Evolutionary conservation across 208 protist species (phyloP).

Genomic region (Acanthamoeba lenticulata): DNA sequence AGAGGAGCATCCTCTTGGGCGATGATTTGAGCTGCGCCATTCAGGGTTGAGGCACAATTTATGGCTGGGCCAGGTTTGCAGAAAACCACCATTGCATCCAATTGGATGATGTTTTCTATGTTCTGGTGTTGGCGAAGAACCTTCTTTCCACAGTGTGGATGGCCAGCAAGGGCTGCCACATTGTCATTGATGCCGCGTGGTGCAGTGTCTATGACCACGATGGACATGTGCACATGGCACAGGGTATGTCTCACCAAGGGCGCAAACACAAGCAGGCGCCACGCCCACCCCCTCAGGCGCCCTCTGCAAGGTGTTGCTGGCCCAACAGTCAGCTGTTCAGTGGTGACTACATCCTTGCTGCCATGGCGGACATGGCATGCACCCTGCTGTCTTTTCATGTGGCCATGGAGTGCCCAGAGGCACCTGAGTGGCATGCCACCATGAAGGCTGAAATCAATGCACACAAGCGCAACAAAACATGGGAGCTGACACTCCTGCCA

Average conservation of each 20-base stretch:
- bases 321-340: too few species aligned
- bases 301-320: too few species aligned
- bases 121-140: neutral
- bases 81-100: neutral
- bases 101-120: neutral
- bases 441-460: too few species aligned
- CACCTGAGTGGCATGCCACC: too few species aligned
- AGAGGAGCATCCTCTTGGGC: neutral
- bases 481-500: neutral
- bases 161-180: neutral
- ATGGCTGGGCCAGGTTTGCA: neutral
- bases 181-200: neutral
- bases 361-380: too few species aligned
- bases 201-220: neutral
- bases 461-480: neutral
- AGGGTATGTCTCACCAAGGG: too few species aligned
- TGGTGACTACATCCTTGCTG: too few species aligned
- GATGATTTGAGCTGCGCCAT: neutral
- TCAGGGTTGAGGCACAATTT: neutral
- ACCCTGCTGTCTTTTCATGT: too few species aligned
- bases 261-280: too few species aligned
- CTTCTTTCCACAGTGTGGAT: neutral
- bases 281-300: too few species aligned
- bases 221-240: too few species aligned
- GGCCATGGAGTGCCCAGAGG: too few species aligned